phyloP scores from a whole-genome alignment of 2,329 filamentous ascomycete species.

The Epichloe aotearoae region DNA sequence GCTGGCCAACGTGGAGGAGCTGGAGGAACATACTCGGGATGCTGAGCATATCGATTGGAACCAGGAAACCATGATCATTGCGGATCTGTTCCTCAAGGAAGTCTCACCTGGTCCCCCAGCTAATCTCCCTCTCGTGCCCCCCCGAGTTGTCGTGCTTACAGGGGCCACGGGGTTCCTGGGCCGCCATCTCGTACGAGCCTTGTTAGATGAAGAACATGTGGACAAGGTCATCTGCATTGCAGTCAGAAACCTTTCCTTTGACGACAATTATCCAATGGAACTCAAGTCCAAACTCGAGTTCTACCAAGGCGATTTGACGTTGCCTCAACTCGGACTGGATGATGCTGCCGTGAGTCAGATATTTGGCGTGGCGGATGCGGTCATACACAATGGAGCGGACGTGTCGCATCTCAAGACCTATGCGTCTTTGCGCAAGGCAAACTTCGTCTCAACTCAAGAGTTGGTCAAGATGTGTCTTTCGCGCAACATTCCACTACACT shows the following conservation, averaged over 20 bases:
- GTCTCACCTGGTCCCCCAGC: not conserved
- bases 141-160: constrained; percentile 1
- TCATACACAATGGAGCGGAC: constrained; percentile 37
- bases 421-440: constrained; percentile 12
- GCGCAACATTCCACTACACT: constrained; percentile 19
- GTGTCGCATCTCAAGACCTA: constrained; percentile 21
- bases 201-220: constrained; percentile 15
- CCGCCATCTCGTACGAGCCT: not conserved
- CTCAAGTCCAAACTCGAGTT: constrained; percentile 7
- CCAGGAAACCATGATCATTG: not conserved
- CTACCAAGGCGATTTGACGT: constrained; percentile 8
- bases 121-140: not conserved
- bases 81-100: not conserved
- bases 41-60: not conserved
- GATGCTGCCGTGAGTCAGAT: constrained; percentile 5
- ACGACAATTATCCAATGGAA: constrained; percentile 5
- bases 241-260: constrained; percentile 10
- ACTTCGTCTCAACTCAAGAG: constrained; percentile 18
- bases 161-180: constrained; percentile 6
- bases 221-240: constrained; percentile 30
- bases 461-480: constrained; percentile 12
- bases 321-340: constrained; percentile 23
- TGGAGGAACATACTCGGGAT: no score
- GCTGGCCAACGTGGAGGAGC: not conserved
- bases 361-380: constrained; percentile 12